Conservation (phyloP, 2,329 filamentous ascomycete genomes). For the Colletotrichum brevisporum region DNA sequence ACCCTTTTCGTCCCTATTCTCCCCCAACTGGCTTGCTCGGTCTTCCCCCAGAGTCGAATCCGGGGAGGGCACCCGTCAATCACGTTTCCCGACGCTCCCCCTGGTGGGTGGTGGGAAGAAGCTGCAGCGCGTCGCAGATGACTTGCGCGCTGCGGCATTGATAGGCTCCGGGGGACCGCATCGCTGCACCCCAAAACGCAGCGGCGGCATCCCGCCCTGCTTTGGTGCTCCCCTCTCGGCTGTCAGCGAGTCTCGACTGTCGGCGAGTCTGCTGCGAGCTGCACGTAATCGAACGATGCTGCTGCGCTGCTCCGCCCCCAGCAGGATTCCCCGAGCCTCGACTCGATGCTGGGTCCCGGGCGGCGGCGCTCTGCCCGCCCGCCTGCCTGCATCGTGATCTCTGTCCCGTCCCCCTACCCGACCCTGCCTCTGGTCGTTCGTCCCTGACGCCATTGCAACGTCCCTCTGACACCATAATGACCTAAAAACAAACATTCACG, state of each 20-base stretch:
- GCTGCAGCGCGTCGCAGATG: conserved; percentile 48
- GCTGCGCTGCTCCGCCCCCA: conserved; percentile 14
- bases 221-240: conserved; percentile 18
- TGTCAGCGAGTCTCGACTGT: conserved; percentile 12
- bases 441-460: conserved; percentile 17
- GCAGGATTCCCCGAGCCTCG: conserved; percentile 22
- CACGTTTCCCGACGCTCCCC: neutral
- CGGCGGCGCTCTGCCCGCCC: neutral
- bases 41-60: conserved; percentile 36
- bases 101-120: neutral
- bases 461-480: conserved; percentile 17
- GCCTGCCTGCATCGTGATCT: conserved; percentile 13
- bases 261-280: conserved; percentile 15
- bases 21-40: conserved; percentile 26
- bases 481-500: neutral
- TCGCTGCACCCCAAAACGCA: conserved; percentile 18
- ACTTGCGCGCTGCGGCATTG: conserved; percentile 45
- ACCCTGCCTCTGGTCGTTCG: neutral
- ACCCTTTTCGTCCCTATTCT: conserved; percentile 38
- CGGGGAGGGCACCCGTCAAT: conserved; percentile 21
- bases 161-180: conserved; percentile 50
- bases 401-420: neutral
- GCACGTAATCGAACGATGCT: conserved; percentile 24
- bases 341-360: conserved; percentile 7
- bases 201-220: conserved; percentile 31